phyloP scores from a whole-genome alignment of 495 filamentous ascomycete species.

The Penicillium flavigenum region DNA sequence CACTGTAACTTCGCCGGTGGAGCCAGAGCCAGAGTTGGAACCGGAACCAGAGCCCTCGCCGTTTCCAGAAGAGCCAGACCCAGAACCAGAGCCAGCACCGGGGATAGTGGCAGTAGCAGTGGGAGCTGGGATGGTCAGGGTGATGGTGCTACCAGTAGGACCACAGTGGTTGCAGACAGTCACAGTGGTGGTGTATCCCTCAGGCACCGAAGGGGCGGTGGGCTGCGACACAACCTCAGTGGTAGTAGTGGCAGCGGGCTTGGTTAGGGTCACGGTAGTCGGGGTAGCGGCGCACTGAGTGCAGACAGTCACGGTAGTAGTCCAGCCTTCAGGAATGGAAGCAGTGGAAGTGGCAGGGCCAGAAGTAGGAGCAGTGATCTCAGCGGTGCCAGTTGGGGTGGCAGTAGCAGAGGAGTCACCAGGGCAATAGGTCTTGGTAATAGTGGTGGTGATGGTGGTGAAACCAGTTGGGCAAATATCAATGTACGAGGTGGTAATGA shows the following conservation, averaged over 20 bases:
- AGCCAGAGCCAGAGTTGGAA: neutral
- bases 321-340: slow-evolving; percentile 45
- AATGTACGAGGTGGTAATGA: slow-evolving; percentile 45
- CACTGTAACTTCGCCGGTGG: neutral
- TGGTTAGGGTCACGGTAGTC: slow-evolving; percentile 45
- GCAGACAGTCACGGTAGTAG: slow-evolving; percentile 50
- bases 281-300: slow-evolving; percentile 43
- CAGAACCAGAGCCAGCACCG: neutral
- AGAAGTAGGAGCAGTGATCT: slow-evolving; percentile 22
- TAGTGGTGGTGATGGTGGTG: slow-evolving; percentile 44
- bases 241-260: slow-evolving; percentile 25
- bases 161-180: slow-evolving; percentile 44
- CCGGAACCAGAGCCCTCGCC: slow-evolving; percentile 5
- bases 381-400: slow-evolving; percentile 21
- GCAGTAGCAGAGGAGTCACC: slow-evolving; percentile 29
- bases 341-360: slow-evolving; percentile 20
- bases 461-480: slow-evolving; percentile 48
- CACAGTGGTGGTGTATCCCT: slow-evolving; percentile 42
- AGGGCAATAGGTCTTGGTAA: slow-evolving; percentile 42
- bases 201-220: slow-evolving; percentile 21
- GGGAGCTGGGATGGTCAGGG: slow-evolving; percentile 33
- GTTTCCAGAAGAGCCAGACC: slow-evolving; percentile 5
- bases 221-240: slow-evolving; percentile 14
- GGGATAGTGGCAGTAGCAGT: slow-evolving; percentile 13
- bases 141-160: slow-evolving; percentile 35